phyloP scores from a whole-genome alignment of 305 asterid species.

The Stenogyne calaminthoides region DNA sequence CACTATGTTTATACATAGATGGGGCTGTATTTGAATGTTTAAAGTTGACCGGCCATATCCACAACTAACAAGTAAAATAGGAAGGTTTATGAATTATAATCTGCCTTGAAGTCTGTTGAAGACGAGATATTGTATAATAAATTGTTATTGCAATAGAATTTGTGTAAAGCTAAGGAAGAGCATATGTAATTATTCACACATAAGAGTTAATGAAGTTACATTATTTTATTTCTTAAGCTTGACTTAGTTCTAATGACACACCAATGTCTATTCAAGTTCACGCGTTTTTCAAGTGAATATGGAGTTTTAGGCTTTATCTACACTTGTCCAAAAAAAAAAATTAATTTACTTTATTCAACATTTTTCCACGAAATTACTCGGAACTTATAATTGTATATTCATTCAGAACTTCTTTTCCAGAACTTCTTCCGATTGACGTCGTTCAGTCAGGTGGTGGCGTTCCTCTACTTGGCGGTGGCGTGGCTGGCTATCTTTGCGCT shows the following conservation, averaged over 20 bases:
- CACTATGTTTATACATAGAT: no score
- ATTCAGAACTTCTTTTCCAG: neutral
- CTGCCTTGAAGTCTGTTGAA: no score
- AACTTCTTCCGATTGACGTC: neutral
- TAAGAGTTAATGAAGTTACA: no score
- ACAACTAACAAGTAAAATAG: no score
- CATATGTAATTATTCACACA: no score
- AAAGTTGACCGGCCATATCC: no score
- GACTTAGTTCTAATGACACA: no score
- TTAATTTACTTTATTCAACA: neutral
- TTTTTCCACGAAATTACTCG: neutral
- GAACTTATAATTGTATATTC: neutral
- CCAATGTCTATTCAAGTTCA: neutral
- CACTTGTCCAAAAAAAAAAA: neutral
- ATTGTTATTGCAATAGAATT: no score
- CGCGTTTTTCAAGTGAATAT: neutral
- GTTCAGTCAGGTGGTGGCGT: neutral
- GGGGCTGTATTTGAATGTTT: neutral
- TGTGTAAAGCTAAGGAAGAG: neutral
- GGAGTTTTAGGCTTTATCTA: no score
- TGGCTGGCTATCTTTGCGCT: neutral
- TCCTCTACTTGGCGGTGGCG: neutral
- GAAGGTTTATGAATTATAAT: no score
- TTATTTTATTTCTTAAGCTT: no score
- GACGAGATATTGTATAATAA: no score